Percentiles rank a stretch among this genome's conserved stretches.
Conservation (phyloP, 2,329 filamentous ascomycete genomes). For the Helicocarpus griseus region DNA sequence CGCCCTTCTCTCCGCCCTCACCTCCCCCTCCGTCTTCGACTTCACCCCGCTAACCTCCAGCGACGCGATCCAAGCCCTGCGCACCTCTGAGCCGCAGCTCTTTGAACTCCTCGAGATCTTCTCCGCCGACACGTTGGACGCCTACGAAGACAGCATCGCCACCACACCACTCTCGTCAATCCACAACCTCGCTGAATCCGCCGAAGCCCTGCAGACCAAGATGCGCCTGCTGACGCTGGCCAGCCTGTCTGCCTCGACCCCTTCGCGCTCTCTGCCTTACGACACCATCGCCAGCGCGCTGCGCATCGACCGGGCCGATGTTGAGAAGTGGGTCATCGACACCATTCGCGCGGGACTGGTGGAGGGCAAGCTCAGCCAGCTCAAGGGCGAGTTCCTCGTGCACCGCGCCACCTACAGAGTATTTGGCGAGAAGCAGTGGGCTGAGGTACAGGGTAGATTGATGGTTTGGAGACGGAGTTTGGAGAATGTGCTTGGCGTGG, state of each 20-base stretch:
- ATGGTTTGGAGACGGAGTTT: constrained; percentile 86
- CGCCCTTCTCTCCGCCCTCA: constrained; percentile 58
- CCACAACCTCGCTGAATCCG: constrained; percentile 72
- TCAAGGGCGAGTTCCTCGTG: constrained; percentile 86
- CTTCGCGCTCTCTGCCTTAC: constrained; percentile 83
- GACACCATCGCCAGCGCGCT: constrained; percentile 72
- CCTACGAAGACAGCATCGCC: constrained; percentile 90
- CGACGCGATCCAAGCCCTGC: constrained; percentile 74
- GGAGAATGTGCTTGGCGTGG: constrained; percentile 64
- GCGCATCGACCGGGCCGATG: constrained; percentile 70
- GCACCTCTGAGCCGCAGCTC: constrained; percentile 72
- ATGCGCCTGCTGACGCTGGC: constrained; percentile 92
- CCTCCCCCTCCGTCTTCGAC: constrained; percentile 57
- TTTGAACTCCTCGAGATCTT: constrained; percentile 94
- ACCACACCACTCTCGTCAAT: constrained; percentile 43
- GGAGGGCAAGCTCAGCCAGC: constrained; percentile 91
- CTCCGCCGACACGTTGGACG: constrained; percentile 84
- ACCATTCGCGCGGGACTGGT: constrained; percentile 92
- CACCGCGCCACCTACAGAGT: constrained; percentile 95
- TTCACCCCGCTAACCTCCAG: constrained; percentile 62
- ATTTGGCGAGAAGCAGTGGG: constrained; percentile 97
- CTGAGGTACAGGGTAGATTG: constrained; percentile 79
- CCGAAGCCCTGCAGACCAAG: constrained; percentile 79
- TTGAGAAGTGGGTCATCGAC: constrained; percentile 98
- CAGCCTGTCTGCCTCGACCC: constrained; percentile 72